These are phyloP conservation scores for Talaromyces islandicus DNA, from an alignment of 2,329 filamentous ascomycete species.

Conservation along the genomic window DNA sequence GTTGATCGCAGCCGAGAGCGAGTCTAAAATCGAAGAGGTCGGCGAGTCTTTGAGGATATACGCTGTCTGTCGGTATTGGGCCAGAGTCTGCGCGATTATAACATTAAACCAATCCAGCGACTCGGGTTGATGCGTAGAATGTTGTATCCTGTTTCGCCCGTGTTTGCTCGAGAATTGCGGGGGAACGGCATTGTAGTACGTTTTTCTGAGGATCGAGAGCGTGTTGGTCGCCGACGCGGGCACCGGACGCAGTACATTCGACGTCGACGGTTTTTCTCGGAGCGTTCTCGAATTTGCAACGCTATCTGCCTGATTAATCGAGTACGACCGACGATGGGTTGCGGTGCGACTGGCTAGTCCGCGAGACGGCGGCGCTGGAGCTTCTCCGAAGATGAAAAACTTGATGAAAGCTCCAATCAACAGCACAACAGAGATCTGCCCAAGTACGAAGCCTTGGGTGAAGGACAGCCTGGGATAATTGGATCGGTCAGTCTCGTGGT, in stretches of 20 bases:
- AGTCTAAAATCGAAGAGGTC: conserved; percentile 64
- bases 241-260: conserved; percentile 65
- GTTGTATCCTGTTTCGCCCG: conserved; percentile 36
- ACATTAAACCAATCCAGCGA: conserved; percentile 99
- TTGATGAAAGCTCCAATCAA: conserved; percentile 95
- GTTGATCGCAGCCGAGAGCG: conserved; percentile 79
- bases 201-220: conserved; percentile 75
- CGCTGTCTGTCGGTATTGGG: conserved; percentile 87
- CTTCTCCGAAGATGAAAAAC: conserved; percentile 98
- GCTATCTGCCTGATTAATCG: conserved; percentile 43
- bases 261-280: conserved; percentile 48
- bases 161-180: conserved; percentile 34
- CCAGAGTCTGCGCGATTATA: conserved; percentile 89
- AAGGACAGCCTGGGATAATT: conserved; percentile 64
- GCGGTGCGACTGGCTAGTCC: conserved; percentile 70
- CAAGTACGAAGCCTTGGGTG: conserved; percentile 86
- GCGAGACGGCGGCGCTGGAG: conserved; percentile 74
- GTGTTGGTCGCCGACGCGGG: conserved; percentile 82
- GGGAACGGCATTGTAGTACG: conserved; percentile 72
- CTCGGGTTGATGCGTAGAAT: conserved; percentile 86
- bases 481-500: background rate
- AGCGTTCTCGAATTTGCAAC: conserved; percentile 19
- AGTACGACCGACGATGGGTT: conserved; percentile 68
- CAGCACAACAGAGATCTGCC: conserved; percentile 86
- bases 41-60: conserved; percentile 67